Percentiles rank a stretch among this genome's conserved stretches.
phyloP scores from a whole-genome alignment of 306 rosid species.

The Vicia faba region DNA sequence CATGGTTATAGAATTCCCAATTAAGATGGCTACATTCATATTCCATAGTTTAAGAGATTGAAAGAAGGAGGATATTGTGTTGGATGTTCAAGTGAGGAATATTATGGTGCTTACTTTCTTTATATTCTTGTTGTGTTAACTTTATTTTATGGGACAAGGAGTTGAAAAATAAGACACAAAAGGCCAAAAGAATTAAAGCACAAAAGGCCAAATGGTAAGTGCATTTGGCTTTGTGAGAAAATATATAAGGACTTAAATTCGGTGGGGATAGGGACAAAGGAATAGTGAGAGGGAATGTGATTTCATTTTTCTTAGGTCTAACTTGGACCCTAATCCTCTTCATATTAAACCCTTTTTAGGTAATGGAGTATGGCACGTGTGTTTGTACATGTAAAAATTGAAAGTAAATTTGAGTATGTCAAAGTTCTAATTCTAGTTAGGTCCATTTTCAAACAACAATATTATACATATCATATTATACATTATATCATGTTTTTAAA shows the following conservation, averaged over 20 bases:
- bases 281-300: no score
- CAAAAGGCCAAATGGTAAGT: slow-evolving; percentile 47
- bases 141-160: slow-evolving; percentile 44
- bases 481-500: no score
- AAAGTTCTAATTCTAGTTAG: no score
- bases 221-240: slow-evolving; percentile 41
- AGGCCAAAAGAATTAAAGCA: slow-evolving; percentile 51
- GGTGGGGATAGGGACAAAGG: no score
- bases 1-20: slow-evolving; percentile 67
- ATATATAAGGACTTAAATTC: not conserved
- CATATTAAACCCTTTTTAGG: no score
- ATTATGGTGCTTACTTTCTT: slow-evolving; percentile 32
- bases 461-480: no score
- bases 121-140: slow-evolving; percentile 35
- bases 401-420: no score
- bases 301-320: no score
- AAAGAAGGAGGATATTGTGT: slow-evolving; percentile 30
- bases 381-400: no score
- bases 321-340: no score
- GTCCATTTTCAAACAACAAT: no score
- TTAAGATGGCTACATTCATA: slow-evolving; percentile 58
- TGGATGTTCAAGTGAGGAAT: slow-evolving; percentile 41
- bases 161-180: slow-evolving; percentile 47
- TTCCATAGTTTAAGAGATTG: slow-evolving; percentile 53
- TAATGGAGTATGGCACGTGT: no score